Conservation (phyloP, 768 basidiomycete species). For the Kwoniella dendrophila region DNA sequence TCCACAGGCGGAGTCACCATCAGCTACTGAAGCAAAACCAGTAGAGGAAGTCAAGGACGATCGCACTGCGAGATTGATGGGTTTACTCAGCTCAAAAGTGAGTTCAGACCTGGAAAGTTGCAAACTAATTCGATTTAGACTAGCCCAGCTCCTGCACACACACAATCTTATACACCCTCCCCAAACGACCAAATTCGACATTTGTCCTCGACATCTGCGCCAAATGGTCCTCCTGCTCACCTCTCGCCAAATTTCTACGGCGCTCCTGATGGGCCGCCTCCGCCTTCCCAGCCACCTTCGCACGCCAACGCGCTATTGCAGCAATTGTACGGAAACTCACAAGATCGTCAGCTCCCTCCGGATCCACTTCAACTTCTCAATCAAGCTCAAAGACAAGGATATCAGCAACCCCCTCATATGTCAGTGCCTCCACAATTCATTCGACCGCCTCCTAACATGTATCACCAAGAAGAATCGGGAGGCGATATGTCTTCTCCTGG, state of each 20-base stretch:
- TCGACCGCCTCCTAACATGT: slow-evolving; percentile 10
- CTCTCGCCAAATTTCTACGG: slow-evolving; percentile 9
- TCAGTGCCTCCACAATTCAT: slow-evolving; percentile 20
- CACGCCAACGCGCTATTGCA: slow-evolving; percentile 24
- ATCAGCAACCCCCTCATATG: slow-evolving; percentile 17
- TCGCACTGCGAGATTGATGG: slow-evolving; percentile 39
- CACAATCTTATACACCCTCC: neutral
- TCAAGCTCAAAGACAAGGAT: slow-evolving; percentile 24
- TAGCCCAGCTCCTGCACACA: slow-evolving; percentile 1
- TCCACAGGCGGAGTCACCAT: neutral
- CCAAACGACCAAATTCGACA: slow-evolving; percentile 9
- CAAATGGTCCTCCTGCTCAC: neutral
- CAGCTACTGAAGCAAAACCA: slow-evolving; percentile 5
- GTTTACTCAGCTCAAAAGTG: slow-evolving; percentile 28
- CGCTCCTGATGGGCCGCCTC: slow-evolving; percentile 1
- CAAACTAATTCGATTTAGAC: neutral
- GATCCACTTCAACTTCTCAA: slow-evolving; percentile 28
- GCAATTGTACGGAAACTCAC: slow-evolving; percentile 18
- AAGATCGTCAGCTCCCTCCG: slow-evolving; percentile 14
- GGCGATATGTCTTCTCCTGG: neutral
- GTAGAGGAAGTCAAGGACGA: slow-evolving; percentile 23
- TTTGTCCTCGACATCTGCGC: slow-evolving; percentile 7
- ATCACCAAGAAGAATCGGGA: neutral
- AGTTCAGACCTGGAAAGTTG: neutral
- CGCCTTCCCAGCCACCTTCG: neutral